Base-by-base conservation (phyloP, 352 stramenopile genomes). In the Globisporangium emineosum region DNA sequence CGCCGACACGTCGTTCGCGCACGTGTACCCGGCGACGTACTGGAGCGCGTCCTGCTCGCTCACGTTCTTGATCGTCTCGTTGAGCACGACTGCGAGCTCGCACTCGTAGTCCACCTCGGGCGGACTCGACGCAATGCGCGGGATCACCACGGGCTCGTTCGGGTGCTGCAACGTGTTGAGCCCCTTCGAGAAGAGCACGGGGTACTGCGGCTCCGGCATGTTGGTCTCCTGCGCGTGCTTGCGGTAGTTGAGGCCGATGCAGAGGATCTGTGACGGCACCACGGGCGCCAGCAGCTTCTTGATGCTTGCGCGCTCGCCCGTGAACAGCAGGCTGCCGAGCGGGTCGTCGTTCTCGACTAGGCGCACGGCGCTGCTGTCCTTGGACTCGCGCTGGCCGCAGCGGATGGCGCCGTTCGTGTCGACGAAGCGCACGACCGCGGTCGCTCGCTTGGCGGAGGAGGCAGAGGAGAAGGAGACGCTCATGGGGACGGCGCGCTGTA, bases 181-280 rank as follows among this genome's bases (percentile, higher is more conserved):
- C 8, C 82, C 85, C 73, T 97, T 97, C 53, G 89, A 94, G 66
- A 97, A 97, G 27, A 97, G 77, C 67, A 95, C 81, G 2, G 88
- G 85, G 54, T 74, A 88, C 64, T 80, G 78, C 0, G 87, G 86
- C 69, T 92, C 81, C 0, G 88, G 78, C 72, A 91, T 91, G 59
- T 96, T 96, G 56, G 89, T 93, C 74, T 97, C 88, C 62, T 84
- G 78, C 42, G 83, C 80, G 57, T 97, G 89, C 69, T 94, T 89
- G 66, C 85, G 77, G 77, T 97, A 97, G 76, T 97, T 97, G 32
- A 97, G 79, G 5, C 91, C 91, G 33, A 97, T 95, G 49, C 85
- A 81, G 23, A 94, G 73, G 65, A 97, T 93, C 71, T 91, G 83
- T 12, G 82, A 83, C 21, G 90, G 88, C 51, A 89, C 71, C 37